phyloP scores from a whole-genome alignment of 257 asterid species.

The Primulina huaijiensis region DNA sequence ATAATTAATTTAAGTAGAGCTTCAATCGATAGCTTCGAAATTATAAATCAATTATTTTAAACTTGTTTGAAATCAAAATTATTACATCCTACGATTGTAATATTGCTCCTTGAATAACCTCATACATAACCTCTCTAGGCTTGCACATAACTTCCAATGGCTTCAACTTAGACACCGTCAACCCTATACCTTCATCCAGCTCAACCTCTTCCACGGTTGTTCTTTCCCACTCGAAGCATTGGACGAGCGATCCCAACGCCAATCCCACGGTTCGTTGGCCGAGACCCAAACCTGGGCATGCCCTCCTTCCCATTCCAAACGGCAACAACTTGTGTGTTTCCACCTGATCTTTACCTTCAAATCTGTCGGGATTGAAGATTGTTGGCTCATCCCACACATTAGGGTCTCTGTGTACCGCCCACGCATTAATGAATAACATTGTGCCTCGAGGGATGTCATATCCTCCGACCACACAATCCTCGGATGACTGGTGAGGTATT shows the following conservation, averaged over 20 bases:
- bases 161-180: conserved; percentile 22
- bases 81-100: not conserved
- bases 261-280: conserved; percentile 27
- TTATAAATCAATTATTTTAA: too few species aligned
- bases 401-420: conserved; percentile 31
- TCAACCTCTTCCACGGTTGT: conserved; percentile 14
- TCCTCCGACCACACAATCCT: conserved; percentile 24
- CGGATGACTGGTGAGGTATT: conserved; percentile 23
- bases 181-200: conserved; percentile 21
- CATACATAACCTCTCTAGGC: conserved; percentile 17
- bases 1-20: too few species aligned
- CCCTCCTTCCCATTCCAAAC: conserved; percentile 33
- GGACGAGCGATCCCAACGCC: conserved; percentile 23
- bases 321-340: conserved; percentile 26
- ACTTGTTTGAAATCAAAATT: too few species aligned
- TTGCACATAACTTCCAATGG: conserved; percentile 27
- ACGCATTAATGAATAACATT: conserved; percentile 24
- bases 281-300: conserved; percentile 28
- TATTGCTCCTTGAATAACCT: not conserved
- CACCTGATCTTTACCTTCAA: conserved; percentile 14
- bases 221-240: conserved; percentile 33
- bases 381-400: conserved; percentile 22
- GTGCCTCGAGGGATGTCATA: conserved; percentile 24
- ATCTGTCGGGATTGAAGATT: conserved; percentile 27
- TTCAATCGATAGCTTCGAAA: too few species aligned